Evolutionary conservation across 805 yeast genomes (phyloP).

Genomic region (Brettanomyces custersianus): DNA sequence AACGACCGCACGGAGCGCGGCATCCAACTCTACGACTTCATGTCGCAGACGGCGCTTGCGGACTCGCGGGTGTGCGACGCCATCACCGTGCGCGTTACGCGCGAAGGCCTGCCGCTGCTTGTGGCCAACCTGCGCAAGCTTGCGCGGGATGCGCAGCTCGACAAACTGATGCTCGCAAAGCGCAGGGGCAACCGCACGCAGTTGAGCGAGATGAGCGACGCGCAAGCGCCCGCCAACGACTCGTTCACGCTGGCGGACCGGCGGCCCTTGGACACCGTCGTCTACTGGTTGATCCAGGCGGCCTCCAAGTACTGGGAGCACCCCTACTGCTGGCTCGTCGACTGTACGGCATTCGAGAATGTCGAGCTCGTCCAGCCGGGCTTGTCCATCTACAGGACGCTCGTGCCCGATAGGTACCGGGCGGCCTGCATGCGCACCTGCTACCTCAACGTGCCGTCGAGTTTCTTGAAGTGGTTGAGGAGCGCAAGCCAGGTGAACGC

Average conservation of each 20-base stretch:
- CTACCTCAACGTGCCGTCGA: conserved; percentile 39
- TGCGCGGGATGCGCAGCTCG: neutral
- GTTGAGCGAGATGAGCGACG: neutral
- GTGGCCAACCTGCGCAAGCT: conserved; percentile 35
- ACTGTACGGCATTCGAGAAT: conserved; percentile 50
- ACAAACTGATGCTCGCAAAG: too few relatives aligned
- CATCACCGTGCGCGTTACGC: conserved; percentile 55
- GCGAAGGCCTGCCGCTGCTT: conserved; percentile 66
- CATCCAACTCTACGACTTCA: conserved; percentile 56
- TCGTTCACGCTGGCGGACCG: neutral
- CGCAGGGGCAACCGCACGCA: too few relatives aligned
- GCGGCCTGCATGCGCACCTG: conserved; percentile 45
- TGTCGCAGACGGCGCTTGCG: conserved; percentile 55
- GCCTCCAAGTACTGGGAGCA: conserved; percentile 66
- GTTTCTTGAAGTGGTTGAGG: conserved; percentile 12
- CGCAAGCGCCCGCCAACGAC: neutral
- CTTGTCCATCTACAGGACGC: conserved; percentile 16
- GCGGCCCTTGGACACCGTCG: conserved; percentile 33
- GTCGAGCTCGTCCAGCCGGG: conserved; percentile 7
- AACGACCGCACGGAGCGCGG: conserved; percentile 38
- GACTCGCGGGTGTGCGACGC: conserved; percentile 38
- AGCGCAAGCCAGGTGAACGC: conserved; percentile 2
- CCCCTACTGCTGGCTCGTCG: conserved; percentile 53
- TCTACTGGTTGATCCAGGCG: conserved; percentile 54
- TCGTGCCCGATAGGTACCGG: conserved; percentile 41